Percentiles rank a stretch among this genome's conserved stretches.
Evolutionary conservation across 192 early-diverging fungal species (phyloP).

Genomic region (Ambispora gerdemannii): DNA sequence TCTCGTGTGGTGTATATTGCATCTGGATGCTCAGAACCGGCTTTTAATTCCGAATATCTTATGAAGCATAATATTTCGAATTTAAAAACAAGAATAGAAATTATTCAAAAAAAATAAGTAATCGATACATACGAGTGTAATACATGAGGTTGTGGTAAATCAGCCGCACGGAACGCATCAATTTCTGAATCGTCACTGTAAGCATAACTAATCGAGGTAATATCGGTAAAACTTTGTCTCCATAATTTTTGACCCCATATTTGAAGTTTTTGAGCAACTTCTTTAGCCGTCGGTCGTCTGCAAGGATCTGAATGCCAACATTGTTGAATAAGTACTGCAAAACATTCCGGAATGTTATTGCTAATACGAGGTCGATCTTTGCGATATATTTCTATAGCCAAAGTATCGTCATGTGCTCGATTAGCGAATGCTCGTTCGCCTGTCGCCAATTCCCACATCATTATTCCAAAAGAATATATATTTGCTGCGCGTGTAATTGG

Average conservation of each 20-base stretch:
- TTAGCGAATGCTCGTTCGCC: not conserved
- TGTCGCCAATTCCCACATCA: slow-evolving; percentile 13
- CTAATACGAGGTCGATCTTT: not conserved
- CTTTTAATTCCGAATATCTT: too few species aligned
- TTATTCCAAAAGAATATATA: not conserved
- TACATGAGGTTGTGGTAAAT: too few species aligned
- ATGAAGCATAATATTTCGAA: too few species aligned
- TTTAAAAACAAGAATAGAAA: too few species aligned
- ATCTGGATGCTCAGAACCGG: not conserved
- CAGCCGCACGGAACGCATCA: not conserved
- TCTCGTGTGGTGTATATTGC: not conserved
- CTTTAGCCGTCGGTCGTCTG: not conserved
- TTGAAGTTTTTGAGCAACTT: not conserved
- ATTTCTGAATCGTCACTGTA: not conserved
- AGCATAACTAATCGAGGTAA: not conserved
- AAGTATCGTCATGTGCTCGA: not conserved
- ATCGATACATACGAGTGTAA: too few species aligned
- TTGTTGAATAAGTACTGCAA: not conserved
- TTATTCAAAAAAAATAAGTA: too few species aligned
- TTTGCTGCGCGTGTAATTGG: not conserved
- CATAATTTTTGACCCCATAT: not conserved
- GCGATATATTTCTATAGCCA: not conserved
- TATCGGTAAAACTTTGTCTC: not conserved
- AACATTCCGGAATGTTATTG: not conserved
- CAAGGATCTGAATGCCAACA: not conserved